Evolutionary conservation across 2,329 filamentous ascomycete species (phyloP).

Genomic region (Sporothrix pseudoabietina): DNA sequence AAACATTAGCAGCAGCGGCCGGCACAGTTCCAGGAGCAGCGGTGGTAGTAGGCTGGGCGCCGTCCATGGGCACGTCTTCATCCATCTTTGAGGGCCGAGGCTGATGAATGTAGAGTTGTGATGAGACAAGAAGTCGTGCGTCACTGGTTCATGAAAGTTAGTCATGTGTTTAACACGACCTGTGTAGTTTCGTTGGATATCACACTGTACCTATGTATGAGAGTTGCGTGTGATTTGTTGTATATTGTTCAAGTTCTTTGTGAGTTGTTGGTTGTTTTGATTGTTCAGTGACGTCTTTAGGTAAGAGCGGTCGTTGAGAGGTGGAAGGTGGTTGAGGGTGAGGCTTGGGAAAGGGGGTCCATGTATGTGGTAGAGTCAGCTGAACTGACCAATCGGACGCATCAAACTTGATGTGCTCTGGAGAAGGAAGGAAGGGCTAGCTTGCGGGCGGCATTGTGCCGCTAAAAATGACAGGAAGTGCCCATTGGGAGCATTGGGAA

Average conservation of each 20-base stretch:
- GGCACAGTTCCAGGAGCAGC: not conserved
- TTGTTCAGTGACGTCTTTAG: not conserved
- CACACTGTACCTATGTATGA: not conserved
- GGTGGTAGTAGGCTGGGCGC: not conserved
- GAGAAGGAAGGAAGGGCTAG: not conserved
- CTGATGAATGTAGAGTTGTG: not conserved
- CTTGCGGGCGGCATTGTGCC: slow-evolving; percentile 15
- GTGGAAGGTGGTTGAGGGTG: not conserved
- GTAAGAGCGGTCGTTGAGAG: not conserved
- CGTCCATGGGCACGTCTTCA: not conserved
- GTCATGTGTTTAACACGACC: too few relatives aligned
- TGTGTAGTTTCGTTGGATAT: not conserved
- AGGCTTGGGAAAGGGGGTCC: slow-evolving; percentile 20
- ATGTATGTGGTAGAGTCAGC: not conserved
- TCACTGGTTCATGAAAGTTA: not conserved
- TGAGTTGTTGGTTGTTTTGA: not conserved
- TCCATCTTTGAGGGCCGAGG: not conserved
- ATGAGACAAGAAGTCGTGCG: not conserved
- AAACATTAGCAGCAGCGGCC: not conserved
- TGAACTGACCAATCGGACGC: slow-evolving; percentile 22
- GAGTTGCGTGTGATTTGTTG: too few relatives aligned
- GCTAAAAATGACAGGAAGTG: slow-evolving; percentile 17
- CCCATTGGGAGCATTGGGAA: not conserved
- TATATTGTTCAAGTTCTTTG: not conserved
- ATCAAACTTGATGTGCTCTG: not conserved